Percentiles rank a stretch among this genome's conserved stretches.
phyloP scores from a whole-genome alignment of 106 monocot species.

The Dioscorea zingiberensis region DNA sequence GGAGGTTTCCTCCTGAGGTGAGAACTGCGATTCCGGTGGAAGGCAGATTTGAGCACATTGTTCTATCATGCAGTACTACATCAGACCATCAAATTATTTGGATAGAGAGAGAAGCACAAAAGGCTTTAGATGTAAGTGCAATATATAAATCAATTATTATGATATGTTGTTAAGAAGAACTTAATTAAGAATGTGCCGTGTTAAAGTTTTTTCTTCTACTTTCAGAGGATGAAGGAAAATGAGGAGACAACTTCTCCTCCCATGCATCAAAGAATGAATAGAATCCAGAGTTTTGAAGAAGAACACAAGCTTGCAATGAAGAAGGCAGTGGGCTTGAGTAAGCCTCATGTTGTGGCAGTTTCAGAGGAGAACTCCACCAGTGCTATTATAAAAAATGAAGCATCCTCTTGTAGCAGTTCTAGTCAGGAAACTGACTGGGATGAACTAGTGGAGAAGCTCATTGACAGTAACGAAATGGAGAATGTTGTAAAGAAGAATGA shows the following conservation, averaged over 20 bases:
- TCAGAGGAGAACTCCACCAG: too few relatives aligned
- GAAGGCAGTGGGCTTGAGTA: constrained; percentile 24
- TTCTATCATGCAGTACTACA: constrained; percentile 59
- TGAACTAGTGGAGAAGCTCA: too few relatives aligned
- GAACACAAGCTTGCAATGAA: constrained; percentile 37
- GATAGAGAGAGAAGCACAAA: constrained; percentile 58
- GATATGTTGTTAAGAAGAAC: neutral
- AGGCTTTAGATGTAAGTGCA: constrained; percentile 48
- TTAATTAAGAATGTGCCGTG: neutral
- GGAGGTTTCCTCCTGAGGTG: constrained; percentile 43
- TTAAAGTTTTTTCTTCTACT: neutral
- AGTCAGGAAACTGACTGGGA: too few relatives aligned
- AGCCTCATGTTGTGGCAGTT: too few relatives aligned
- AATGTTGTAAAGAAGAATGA: too few relatives aligned
- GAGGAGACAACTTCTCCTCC: constrained; percentile 14
- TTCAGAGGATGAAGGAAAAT: constrained; percentile 35
- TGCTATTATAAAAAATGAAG: too few relatives aligned
- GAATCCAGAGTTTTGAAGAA: constrained; percentile 14
- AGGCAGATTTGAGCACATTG: constrained; percentile 54
- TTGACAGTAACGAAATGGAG: too few relatives aligned
- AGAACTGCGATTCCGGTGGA: constrained; percentile 59
- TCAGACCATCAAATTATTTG: constrained; percentile 61
- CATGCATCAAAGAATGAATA: constrained; percentile 37
- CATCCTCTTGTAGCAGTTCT: too few relatives aligned
- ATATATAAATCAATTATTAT: neutral